phyloP scores from a whole-genome alignment of 1,139 yeast species.

The Diutina ranongensis region DNA sequence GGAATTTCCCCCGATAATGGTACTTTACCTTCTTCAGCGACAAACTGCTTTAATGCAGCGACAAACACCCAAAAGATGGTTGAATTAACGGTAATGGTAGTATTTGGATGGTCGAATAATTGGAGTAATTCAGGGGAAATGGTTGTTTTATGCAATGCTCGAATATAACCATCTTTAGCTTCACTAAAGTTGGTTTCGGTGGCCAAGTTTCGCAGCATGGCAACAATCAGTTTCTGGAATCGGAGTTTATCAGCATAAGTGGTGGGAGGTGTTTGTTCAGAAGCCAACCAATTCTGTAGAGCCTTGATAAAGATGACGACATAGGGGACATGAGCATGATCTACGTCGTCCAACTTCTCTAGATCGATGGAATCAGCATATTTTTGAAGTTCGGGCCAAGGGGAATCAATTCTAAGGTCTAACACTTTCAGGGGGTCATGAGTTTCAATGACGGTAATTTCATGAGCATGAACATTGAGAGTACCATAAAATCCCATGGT shows the following conservation, averaged over 20 bases:
- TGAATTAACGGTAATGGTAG: conserved; percentile 12
- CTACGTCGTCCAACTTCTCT: conserved; percentile 32
- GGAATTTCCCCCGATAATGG: conserved; percentile 75
- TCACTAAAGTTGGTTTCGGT: conserved; percentile 59
- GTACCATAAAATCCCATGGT: conserved; percentile 60
- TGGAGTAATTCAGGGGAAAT: conserved; percentile 26
- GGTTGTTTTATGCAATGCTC: conserved; percentile 34
- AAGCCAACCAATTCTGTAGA: conserved; percentile 29
- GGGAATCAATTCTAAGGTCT: conserved; percentile 59
- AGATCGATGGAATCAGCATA: conserved; percentile 44
- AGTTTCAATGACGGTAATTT: conserved; percentile 60
- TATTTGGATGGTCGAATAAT: conserved; percentile 19
- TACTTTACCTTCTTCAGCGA: conserved; percentile 28
- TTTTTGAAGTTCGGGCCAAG: conserved; percentile 63
- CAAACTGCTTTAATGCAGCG: conserved; percentile 43
- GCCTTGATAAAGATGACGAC: conserved; percentile 54
- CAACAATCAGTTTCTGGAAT: conserved; percentile 29
- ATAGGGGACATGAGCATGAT: conserved; percentile 66
- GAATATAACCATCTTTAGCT: conserved; percentile 47
- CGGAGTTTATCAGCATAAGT: conserved; percentile 35
- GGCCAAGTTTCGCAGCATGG: conserved; percentile 23
- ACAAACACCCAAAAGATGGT: conserved; percentile 53
- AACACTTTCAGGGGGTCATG: conserved; percentile 55
- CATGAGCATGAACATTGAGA: conserved; percentile 39
- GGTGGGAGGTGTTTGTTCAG: conserved; percentile 25